These are phyloP conservation scores for Xylaria sp. DNA, from an alignment of 2,329 filamentous ascomycete species.

Conservation along the genomic window DNA sequence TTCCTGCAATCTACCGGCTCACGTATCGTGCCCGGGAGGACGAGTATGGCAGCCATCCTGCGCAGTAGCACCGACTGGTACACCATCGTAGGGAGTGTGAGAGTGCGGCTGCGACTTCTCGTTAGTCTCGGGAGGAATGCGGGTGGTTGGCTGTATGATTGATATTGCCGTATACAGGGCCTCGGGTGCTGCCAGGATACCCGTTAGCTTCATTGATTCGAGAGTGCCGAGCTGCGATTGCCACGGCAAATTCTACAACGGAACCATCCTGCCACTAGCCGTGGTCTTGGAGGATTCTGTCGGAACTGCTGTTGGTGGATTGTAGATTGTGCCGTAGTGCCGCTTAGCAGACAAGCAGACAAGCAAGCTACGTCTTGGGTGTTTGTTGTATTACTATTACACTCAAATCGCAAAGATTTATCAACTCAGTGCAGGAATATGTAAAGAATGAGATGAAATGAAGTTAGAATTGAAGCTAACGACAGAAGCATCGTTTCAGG, in stretches of 20 bases:
- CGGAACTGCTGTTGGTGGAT: constrained; percentile 13
- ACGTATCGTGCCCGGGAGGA: constrained; percentile 17
- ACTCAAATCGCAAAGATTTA: constrained; percentile 9
- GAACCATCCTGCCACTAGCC: constrained; percentile 26
- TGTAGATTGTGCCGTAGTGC: constrained; percentile 6
- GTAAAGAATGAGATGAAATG: not conserved
- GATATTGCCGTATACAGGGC: not conserved
- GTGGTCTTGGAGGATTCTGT: constrained; percentile 9
- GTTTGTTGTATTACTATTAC: constrained; percentile 16
- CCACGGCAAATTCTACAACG: constrained; percentile 21
- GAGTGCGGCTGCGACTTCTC: constrained; percentile 7
- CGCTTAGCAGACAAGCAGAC: constrained; percentile 15
- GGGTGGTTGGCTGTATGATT: constrained; percentile 10
- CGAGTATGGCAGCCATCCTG: not conserved
- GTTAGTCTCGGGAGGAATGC: constrained; percentile 18
- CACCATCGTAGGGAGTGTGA: not conserved
- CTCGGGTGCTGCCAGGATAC: not conserved
- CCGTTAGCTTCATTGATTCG: not conserved
- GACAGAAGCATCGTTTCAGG: not conserved
- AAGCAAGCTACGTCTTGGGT: constrained; percentile 1
- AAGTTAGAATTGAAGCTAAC: constrained; percentile 17
- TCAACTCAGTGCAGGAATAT: not conserved
- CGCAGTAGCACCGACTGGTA: constrained; percentile 19
- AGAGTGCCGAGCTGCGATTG: not conserved
- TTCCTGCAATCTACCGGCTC: constrained; percentile 36